phyloP scores from a whole-genome alignment of 1,284 basidiomycete genomes.

The Ceratobasidium sp. region DNA sequence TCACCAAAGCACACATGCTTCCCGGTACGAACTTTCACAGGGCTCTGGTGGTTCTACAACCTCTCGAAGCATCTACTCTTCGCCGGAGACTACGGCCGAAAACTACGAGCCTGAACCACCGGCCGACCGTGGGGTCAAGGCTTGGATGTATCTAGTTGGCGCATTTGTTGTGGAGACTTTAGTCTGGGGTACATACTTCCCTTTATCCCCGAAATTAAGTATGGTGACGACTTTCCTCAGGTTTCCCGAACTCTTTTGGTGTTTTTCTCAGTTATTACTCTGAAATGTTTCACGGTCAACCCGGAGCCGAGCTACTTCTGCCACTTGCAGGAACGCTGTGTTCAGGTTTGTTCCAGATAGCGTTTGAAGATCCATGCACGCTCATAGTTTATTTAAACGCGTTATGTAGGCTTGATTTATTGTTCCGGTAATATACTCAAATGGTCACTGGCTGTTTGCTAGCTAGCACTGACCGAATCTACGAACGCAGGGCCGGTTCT shows the following conservation, averaged over 20 bases:
- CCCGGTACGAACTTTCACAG: background rate
- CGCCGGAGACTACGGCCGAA: background rate
- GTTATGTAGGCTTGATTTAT: constrained; percentile 49
- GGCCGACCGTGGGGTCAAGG: constrained; percentile 30
- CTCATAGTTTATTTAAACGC: background rate
- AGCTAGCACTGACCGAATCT: background rate
- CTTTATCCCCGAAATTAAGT: background rate
- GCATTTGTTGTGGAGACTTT: constrained; percentile 56
- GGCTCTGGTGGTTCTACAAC: background rate
- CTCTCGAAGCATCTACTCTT: background rate
- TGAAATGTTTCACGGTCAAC: constrained; percentile 48
- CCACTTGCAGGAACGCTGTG: constrained; percentile 54
- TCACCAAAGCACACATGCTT: background rate
- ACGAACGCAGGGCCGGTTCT: constrained; percentile 44
- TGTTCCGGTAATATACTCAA: constrained; percentile 52
- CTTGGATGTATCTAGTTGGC: constrained; percentile 50
- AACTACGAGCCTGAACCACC: background rate
- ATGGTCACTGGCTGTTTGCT: too few species aligned
- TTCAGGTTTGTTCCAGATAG: constrained; percentile 47
- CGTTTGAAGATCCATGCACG: background rate
- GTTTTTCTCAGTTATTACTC: constrained; percentile 54
- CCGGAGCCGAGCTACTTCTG: constrained; percentile 51
- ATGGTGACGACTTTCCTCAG: constrained; percentile 36
- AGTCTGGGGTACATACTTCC: constrained; percentile 51
- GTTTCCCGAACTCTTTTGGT: constrained; percentile 55